Conservation (phyloP, 2,329 filamentous ascomycete genomes). For the Bipolaris sorokiniana region DNA sequence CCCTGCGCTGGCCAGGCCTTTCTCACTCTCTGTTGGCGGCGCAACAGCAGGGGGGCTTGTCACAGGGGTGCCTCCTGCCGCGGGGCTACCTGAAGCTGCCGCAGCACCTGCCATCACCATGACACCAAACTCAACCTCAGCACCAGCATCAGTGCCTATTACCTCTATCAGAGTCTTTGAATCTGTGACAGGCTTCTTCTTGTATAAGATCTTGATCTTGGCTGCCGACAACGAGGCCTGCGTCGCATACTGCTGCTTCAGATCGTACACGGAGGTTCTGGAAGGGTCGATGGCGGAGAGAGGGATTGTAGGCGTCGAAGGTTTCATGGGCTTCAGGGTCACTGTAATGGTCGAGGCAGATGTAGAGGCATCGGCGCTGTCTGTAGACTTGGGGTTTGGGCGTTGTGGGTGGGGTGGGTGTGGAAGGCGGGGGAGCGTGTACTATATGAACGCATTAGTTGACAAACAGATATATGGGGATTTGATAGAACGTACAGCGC, state of each 20-base stretch:
- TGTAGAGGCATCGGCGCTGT: constrained; percentile 43
- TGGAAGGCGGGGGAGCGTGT: constrained; percentile 73
- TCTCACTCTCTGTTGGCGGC: constrained; percentile 60
- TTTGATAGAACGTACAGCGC: constrained; percentile 66
- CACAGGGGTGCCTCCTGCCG: constrained; percentile 52
- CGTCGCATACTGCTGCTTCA: constrained; percentile 73
- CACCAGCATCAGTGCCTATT: constrained; percentile 60
- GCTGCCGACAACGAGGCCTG: constrained; percentile 64
- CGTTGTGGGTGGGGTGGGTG: constrained; percentile 59
- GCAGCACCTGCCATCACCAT: constrained; percentile 78
- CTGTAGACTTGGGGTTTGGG: constrained; percentile 53
- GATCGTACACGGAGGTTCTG: constrained; percentile 76
- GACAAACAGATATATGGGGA: constrained; percentile 31
- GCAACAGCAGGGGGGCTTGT: constrained; percentile 57
- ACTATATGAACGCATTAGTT: constrained; percentile 54
- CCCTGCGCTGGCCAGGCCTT: constrained; percentile 34
- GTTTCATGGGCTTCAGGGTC: constrained; percentile 74
- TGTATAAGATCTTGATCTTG: constrained; percentile 84
- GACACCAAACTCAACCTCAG: constrained; percentile 75
- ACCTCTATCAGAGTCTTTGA: constrained; percentile 79
- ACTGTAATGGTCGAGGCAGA: constrained; percentile 59
- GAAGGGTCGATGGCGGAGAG: constrained; percentile 66
- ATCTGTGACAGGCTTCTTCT: constrained; percentile 84
- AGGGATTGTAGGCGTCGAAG: constrained; percentile 66
- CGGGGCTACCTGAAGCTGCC: constrained; percentile 49